phyloP scores from a whole-genome alignment of 352 stramenopile species.

The Globisporangium iwayamae region DNA sequence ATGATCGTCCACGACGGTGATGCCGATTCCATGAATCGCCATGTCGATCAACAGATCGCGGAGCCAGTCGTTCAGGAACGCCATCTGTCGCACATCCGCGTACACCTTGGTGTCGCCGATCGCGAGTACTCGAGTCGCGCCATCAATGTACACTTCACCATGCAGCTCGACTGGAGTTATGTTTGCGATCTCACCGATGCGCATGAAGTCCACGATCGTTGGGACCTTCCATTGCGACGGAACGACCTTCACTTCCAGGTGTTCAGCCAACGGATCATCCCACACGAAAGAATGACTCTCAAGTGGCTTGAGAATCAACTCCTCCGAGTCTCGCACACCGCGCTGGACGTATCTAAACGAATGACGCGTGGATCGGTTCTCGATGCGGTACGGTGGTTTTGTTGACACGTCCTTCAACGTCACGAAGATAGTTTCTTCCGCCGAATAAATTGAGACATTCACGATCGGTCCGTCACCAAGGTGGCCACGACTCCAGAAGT shows the following conservation, averaged over 20 bases:
- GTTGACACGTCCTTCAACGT: slow-evolving; percentile 67
- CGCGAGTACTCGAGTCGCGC: slow-evolving; percentile 71
- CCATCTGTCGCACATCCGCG: slow-evolving; percentile 46
- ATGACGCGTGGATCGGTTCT: slow-evolving; percentile 76
- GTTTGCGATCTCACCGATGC: slow-evolving; percentile 59
- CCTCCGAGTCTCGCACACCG: slow-evolving; percentile 50
- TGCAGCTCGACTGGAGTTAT: slow-evolving; percentile 53
- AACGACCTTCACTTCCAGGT: slow-evolving; percentile 51
- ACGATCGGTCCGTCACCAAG: slow-evolving; percentile 73
- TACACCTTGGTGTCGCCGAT: slow-evolving; percentile 72
- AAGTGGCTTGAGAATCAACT: slow-evolving; percentile 63
- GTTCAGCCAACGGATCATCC: slow-evolving; percentile 60
- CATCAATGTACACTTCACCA: slow-evolving; percentile 86
- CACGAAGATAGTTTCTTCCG: slow-evolving; percentile 67
- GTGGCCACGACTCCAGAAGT: slow-evolving; percentile 65
- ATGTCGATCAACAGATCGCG: slow-evolving; percentile 75
- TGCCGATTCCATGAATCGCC: slow-evolving; percentile 64
- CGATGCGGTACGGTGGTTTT: slow-evolving; percentile 74
- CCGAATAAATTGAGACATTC: slow-evolving; percentile 56
- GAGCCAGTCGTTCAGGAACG: slow-evolving; percentile 67
- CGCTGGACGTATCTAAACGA: slow-evolving; percentile 77
- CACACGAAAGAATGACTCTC: slow-evolving; percentile 81
- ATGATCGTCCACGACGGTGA: slow-evolving; percentile 75
- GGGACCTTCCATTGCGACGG: slow-evolving; percentile 66
- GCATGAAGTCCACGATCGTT: slow-evolving; percentile 69